Evolutionary conservation across 1,139 yeast genomes (phyloP).

Genomic region (Pichia sp.): DNA sequence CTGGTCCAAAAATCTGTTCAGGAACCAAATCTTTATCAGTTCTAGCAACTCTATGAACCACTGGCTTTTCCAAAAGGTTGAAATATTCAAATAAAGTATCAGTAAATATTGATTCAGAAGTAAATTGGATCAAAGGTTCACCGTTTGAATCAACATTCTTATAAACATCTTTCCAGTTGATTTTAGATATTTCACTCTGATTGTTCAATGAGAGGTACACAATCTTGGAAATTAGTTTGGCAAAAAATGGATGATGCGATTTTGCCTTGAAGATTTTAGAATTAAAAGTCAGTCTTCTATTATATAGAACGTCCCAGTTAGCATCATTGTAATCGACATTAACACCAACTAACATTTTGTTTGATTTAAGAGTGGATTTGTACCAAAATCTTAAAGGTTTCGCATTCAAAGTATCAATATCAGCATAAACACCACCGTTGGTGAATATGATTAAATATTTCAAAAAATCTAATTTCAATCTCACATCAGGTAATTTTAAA

Average conservation of each 20-base stretch:
- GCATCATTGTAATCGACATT: conserved; percentile 65
- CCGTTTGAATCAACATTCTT: conserved; percentile 50
- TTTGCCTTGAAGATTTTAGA: conserved; percentile 49
- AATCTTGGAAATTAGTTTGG: conserved; percentile 22
- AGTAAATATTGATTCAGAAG: conserved; percentile 79
- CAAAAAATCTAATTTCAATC: conserved; percentile 64
- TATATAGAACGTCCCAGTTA: conserved; percentile 57
- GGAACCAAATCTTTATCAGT: conserved; percentile 27
- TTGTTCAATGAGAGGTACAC: conserved; percentile 17
- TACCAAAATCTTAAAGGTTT: conserved; percentile 42
- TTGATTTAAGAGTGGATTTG: conserved; percentile 16
- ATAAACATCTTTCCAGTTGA: conserved; percentile 43
- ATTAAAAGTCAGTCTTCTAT: conserved; percentile 65
- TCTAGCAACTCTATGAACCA: conserved; percentile 65
- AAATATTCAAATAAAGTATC: conserved; percentile 63
- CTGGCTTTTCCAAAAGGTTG: conserved; percentile 44
- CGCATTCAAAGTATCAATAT: conserved; percentile 54
- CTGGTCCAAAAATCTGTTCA: conserved; percentile 20
- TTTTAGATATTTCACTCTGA: conserved; percentile 23
- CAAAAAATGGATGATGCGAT: conserved; percentile 25
- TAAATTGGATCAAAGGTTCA: conserved; percentile 50
- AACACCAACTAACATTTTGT: conserved; percentile 43
- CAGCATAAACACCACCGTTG: conserved; percentile 69
- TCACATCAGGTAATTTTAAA: conserved; percentile 49
- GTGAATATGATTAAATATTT: conserved; percentile 58